Evolutionary conservation across 352 stramenopile species (phyloP).

Genomic region (Vaucheria bursata): DNA sequence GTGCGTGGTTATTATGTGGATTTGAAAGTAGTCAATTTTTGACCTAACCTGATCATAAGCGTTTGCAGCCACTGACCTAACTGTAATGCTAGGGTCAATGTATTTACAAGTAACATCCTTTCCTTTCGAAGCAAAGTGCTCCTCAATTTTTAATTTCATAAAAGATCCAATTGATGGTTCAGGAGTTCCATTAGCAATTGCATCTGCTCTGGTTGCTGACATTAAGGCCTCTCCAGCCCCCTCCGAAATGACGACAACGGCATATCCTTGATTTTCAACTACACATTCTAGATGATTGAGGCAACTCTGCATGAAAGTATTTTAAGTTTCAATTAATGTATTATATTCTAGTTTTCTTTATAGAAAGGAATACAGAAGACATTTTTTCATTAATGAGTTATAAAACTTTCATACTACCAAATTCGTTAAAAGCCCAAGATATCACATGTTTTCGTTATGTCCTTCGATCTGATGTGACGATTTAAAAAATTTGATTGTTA

Average conservation of each 20-base stretch:
- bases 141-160: conserved; percentile 83
- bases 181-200: conserved; percentile 85
- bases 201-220: conserved; percentile 72
- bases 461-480: no score
- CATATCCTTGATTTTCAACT: conserved; percentile 79
- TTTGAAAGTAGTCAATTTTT: no score
- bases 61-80: conserved; percentile 30
- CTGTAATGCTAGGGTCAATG: conserved; percentile 46
- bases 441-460: no score
- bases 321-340: no score
- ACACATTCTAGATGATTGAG: conserved; percentile 37
- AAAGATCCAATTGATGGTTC: conserved; percentile 87
- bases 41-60: conserved; percentile 32
- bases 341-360: no score
- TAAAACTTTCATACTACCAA: no score
- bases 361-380: no score
- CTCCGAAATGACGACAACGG: conserved; percentile 93
- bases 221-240: conserved; percentile 89
- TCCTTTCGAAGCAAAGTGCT: conserved; percentile 79
- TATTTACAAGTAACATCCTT: neutral
- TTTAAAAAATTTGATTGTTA: no score
- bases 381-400: no score
- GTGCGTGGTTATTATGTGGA: no score
- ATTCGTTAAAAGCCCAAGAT: no score
- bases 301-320: conserved; percentile 31